Base-by-base conservation (phyloP, 2,329 filamentous ascomycete species). In the Epicoccum nigrum region DNA sequence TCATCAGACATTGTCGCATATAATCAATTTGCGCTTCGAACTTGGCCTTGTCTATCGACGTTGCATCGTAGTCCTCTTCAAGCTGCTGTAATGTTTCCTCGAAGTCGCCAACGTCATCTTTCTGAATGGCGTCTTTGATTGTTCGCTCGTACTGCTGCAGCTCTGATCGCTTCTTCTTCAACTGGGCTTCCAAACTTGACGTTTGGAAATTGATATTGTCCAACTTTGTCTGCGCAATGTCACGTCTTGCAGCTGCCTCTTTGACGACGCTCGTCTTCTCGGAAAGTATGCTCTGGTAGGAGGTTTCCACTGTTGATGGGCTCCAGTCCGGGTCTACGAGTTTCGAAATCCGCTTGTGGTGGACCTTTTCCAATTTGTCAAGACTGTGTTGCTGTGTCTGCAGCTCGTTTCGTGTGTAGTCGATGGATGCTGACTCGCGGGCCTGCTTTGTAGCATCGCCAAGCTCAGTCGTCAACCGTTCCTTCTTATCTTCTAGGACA, bases 401-500 rank as follows among this genome's bases (percentile, higher is more conserved):
- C 21, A 91, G 74, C 65, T 96, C 89, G 62, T 92, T 92, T 65
- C 88, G 92, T 27, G 92, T 81, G 61, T 89, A 86, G 50, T 96
- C 90, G 9, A 99, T 81, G 62, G 89, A 87, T 11, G 93, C 94
- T 30, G 92, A 83, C 56, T 96, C 92, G 4, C 87, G 86, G 5
- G 92, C 91, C 50, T 89, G 83, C 50, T 87, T 86, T 2, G 89
- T 96, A 51, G 88, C 90, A 63, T 95, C 88, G 7, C 92, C 83
- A 28, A 97, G 83, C 68, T 97, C 93, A n/a, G 82, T 78, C 35
- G 88, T 87, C 21, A 97, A 80, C 59, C 81, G 85, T 28, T 89
- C 85, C 52, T 83, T 87, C 63, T 88, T 85, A 16, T 83, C 84
- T 64, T 97, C 91, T 1, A 95, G 75, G 34, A 82, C 79, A 55